Evolutionary conservation across 305 asterid genomes (phyloP), one percentile per base, ranked within the genome.

Genomic region (Petunia hybrid): DNA sequence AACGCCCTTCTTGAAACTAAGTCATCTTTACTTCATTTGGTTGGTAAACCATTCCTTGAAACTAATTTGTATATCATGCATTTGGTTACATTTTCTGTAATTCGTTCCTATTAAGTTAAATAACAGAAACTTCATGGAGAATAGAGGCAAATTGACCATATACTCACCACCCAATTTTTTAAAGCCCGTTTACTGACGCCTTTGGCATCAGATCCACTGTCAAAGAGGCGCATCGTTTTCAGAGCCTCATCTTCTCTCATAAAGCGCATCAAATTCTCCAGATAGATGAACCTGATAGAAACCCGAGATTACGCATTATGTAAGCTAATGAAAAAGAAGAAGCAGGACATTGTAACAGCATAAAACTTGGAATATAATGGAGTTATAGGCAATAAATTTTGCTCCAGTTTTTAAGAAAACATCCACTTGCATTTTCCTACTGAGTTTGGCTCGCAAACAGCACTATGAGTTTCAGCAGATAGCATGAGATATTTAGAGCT

Each of bases 241-340:
- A 74, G 7, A 73, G 90, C 86, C 82, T 89, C 91, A 42, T 89
- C 91, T 71, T 87, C 89, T 16, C 83, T 77, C 84, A 89, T 42
- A 82, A 85, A 89, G 35, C 86, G 88, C 84, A 82, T 60, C n/a
- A 89, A 66, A 67, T 89, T 89, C 51, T 84, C 84, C 48, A 80
- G 75, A 83, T 78, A 80, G 75, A 89, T 86, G 77, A 64, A 81
- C 69, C 86, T 87, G 73, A 6, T 6, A 41, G 68, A 36, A 16
- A 10, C 12, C 57, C 57, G 14, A 51, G 57, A 56, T 5, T 56
- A 56, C 6, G 16, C 62, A 14, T 56, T 56, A 56, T 13, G 61
- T 56, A 55, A 55, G 60, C 60, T 1, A 55, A 4, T 55, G 22
- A 55, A 12, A 55, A 55, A 55, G 61, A 6, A 55, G 13, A 55